These are phyloP conservation scores for Diaporthe humulicola DNA, from an alignment of 2,329 filamentous ascomycete species.

Conservation along the genomic window DNA sequence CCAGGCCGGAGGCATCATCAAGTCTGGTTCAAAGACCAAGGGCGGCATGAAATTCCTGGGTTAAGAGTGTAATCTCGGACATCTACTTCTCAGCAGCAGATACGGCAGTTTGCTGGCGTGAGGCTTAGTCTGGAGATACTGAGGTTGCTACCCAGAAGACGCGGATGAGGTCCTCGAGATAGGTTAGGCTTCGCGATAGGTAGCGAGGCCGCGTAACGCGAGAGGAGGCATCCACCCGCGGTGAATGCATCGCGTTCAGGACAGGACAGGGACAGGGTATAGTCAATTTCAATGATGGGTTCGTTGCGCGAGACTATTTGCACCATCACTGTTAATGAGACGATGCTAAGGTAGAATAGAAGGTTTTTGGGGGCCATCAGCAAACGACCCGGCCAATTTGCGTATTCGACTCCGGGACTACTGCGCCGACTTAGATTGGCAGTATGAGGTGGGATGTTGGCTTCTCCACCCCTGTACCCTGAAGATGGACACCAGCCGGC, in stretches of 20 bases:
- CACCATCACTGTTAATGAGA: constrained; percentile 9
- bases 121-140: not conserved
- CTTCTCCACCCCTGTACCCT: constrained; percentile 19
- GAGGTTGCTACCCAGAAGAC: not conserved
- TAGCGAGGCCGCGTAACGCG: not conserved
- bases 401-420: not conserved
- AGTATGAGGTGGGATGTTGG: constrained; percentile 20
- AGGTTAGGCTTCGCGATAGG: not conserved
- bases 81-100: not conserved
- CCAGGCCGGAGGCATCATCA: constrained; percentile 65
- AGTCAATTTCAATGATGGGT: not conserved
- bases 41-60: constrained; percentile 73
- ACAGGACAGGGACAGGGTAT: not conserved
- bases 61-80: constrained; percentile 49
- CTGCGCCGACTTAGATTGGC: constrained; percentile 14
- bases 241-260: not conserved
- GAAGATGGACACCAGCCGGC: not conserved
- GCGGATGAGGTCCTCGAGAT: not conserved
- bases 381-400: constrained; percentile 13
- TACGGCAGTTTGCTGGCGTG: not conserved
- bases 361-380: not conserved
- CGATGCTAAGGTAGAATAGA: constrained; percentile 12
- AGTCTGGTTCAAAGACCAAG: constrained; percentile 77
- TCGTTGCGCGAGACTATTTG: not conserved
- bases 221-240: not conserved